Conservation (phyloP, 2,329 filamentous ascomycete genomes). For the Apiospora arundinis region DNA sequence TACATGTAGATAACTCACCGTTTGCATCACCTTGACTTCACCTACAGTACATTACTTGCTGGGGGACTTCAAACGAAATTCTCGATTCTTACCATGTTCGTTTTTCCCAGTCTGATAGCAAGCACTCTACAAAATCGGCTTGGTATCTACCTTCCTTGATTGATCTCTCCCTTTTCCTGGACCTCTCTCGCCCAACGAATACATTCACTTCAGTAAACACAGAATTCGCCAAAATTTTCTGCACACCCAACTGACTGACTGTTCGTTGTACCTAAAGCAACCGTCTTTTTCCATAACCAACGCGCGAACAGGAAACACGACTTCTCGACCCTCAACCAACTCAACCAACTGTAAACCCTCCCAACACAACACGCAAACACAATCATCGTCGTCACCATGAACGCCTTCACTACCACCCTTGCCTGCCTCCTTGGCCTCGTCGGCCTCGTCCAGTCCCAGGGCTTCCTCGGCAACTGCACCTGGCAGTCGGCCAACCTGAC, state of each 20-base stretch:
- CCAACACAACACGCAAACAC: not conserved
- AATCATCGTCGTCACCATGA: slow-evolving; percentile 15
- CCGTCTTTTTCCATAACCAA: not conserved
- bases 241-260: no score
- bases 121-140: no score
- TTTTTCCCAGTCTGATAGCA: no score
- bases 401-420: slow-evolving; percentile 24
- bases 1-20: not conserved
- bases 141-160: not conserved
- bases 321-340: not conserved
- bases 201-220: no score
- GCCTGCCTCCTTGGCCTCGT: slow-evolving; percentile 26
- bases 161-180: not conserved
- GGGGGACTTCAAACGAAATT: no score
- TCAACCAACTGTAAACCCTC: not conserved
- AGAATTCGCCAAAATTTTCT: no score
- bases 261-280: not conserved
- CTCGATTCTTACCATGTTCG: no score
- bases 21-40: not conserved
- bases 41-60: no score
- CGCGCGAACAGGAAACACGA: not conserved
- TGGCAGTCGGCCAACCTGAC: slow-evolving; percentile 42
- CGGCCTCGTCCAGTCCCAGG: slow-evolving; percentile 41
- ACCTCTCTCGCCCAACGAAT: no score
- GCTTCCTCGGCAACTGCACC: slow-evolving; percentile 44